Evolutionary conservation across 257 asterid species (phyloP).

Genomic region (Fraxinus pennsylvanica): DNA sequence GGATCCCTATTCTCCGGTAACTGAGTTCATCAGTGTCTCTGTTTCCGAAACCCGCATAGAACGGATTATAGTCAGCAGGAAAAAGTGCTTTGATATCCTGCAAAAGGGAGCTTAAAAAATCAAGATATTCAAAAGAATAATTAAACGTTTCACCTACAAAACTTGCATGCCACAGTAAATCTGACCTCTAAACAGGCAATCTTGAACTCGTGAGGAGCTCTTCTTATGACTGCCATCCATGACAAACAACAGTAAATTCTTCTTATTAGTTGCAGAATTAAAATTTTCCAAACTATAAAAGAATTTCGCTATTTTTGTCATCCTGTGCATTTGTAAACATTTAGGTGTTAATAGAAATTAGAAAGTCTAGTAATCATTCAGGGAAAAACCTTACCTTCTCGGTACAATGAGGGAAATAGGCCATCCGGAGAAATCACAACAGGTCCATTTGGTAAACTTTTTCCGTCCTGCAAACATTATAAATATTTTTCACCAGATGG

Average conservation of each 20-base stretch:
- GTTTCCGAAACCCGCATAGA: constrained; percentile 97
- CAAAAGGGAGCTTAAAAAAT: constrained; percentile 12
- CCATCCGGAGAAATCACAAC: constrained; percentile 99
- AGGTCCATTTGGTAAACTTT: constrained; percentile 89
- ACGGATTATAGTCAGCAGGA: constrained; percentile 92
- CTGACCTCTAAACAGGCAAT: constrained; percentile 97
- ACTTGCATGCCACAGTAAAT: neutral
- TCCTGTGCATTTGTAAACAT: neutral
- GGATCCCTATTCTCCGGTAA: constrained; percentile 95
- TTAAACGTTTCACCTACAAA: neutral
- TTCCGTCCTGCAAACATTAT: constrained; percentile 78
- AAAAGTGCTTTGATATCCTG: constrained; percentile 98
- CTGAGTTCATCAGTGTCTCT: constrained; percentile 99
- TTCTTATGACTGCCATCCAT: constrained; percentile 72
- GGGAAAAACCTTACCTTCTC: constrained; percentile 67
- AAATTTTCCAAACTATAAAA: neutral
- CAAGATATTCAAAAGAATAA: neutral
- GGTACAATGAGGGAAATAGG: constrained; percentile 83
- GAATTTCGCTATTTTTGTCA: neutral
- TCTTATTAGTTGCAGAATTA: neutral
- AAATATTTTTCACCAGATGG: constrained; percentile 11
- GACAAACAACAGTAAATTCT: neutral
- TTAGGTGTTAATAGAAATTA: neutral
- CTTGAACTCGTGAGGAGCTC: constrained; percentile 99
- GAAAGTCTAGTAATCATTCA: neutral